A percentile compares a stretch with the other conserved stretches of the same genome.
phyloP scores from a whole-genome alignment of 1,139 yeast genomes.

The Scheffersomyces insectosa region DNA sequence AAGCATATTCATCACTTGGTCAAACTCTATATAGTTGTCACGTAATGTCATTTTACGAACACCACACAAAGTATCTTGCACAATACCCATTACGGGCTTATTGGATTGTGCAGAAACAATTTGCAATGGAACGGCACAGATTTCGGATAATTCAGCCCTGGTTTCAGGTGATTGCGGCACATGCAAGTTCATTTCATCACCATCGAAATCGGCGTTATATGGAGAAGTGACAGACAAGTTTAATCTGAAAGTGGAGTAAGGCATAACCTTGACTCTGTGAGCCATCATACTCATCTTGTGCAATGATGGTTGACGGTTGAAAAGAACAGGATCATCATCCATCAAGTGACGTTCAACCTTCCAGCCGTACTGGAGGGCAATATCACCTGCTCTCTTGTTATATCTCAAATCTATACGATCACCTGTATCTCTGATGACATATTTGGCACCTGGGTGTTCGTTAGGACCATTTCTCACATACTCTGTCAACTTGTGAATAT shows the following conservation, averaged over 20 bases:
- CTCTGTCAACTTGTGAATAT: conserved; percentile 89
- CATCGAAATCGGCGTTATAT: conserved; percentile 99
- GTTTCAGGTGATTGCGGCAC: conserved; percentile 99
- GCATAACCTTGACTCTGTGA: conserved; percentile 99
- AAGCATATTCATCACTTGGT: conserved; percentile 93
- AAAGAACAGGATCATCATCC: conserved; percentile 96
- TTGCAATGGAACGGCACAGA: conserved; percentile 96
- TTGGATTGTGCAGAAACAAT: conserved; percentile 98
- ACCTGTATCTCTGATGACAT: conserved; percentile 96
- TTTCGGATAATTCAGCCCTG: conserved; percentile 89
- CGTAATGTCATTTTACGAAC: conserved; percentile 91
- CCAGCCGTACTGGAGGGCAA: conserved; percentile 98
- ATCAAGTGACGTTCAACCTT: conserved; percentile 97
- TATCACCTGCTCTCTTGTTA: conserved; percentile 97
- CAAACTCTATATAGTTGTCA: conserved; percentile 85
- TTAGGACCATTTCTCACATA: conserved; percentile 96
- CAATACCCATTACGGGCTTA: conserved; percentile 99
- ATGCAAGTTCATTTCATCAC: conserved; percentile 99
- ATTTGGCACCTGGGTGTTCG: conserved; percentile 99
- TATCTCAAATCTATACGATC: conserved; percentile 97
- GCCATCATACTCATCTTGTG: conserved; percentile 99
- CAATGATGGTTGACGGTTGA: conserved; percentile 98
- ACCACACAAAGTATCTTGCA: conserved; percentile 98
- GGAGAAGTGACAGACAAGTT: conserved; percentile 97
- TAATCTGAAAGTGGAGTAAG: conserved; percentile 95